phyloP scores from a whole-genome alignment of 441 rosid species.

The Croton laevigatus region DNA sequence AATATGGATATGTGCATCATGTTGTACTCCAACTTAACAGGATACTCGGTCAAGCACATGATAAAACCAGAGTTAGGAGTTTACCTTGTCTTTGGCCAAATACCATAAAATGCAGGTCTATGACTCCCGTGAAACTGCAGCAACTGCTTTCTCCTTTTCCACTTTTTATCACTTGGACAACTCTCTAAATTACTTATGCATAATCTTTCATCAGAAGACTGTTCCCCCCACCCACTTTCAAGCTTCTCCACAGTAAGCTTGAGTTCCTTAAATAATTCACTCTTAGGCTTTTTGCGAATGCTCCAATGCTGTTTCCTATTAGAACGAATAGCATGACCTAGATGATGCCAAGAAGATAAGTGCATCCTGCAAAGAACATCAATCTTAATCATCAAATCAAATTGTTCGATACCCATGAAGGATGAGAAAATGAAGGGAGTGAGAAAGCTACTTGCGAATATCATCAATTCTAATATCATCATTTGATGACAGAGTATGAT shows the following conservation, averaged over 20 bases:
- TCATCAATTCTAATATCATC: slow-evolving; percentile 42
- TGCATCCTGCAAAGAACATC: slow-evolving; percentile 52
- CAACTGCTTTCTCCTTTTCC: slow-evolving; percentile 49
- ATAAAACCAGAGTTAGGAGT: slow-evolving; percentile 10
- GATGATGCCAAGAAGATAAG: slow-evolving; percentile 63
- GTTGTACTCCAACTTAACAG: no score
- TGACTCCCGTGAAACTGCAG: slow-evolving; percentile 79
- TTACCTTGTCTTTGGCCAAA: slow-evolving; percentile 85
- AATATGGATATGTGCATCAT: background rate
- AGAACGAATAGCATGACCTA: slow-evolving; percentile 44
- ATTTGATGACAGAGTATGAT: slow-evolving; percentile 48
- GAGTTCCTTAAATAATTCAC: slow-evolving; percentile 55
- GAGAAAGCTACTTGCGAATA: slow-evolving; percentile 53
- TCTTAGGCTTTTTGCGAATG: slow-evolving; percentile 66
- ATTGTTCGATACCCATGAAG: slow-evolving; percentile 8
- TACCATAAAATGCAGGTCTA: slow-evolving; percentile 90
- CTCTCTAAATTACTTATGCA: slow-evolving; percentile 24
- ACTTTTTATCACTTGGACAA: slow-evolving; percentile 31
- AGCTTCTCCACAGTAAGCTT: slow-evolving; percentile 63
- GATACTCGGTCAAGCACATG: background rate
- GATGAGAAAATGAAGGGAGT: background rate
- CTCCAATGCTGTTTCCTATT: slow-evolving; percentile 67
- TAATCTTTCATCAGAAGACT: slow-evolving; percentile 32
- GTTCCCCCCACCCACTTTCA: slow-evolving; percentile 46
- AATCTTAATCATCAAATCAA: slow-evolving; percentile 16